A percentile compares a stretch with the other conserved stretches of the same genome.
Evolutionary conservation across 805 yeast genomes (phyloP).

Genomic region (Wickerhamiella nectarea): DNA sequence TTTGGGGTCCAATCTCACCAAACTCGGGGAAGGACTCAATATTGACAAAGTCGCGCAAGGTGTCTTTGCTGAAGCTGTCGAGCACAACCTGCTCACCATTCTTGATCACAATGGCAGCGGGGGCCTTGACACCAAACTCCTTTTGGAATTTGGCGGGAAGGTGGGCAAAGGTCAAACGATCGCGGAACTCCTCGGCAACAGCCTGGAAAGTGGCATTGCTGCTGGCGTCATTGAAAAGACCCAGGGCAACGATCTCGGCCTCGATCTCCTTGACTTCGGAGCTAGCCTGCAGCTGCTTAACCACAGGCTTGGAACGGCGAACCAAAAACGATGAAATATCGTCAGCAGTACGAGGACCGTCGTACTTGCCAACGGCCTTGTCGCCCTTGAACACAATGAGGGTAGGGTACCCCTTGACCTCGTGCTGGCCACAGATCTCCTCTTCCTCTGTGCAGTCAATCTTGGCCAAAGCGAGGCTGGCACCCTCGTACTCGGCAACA

Average conservation of each 20-base stretch:
- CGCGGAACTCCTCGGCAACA: conserved; percentile 53
- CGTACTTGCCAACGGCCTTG: conserved; percentile 45
- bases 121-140: conserved; percentile 30
- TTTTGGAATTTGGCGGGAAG: conserved; percentile 31
- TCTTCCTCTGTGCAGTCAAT: conserved; percentile 80
- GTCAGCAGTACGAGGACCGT: conserved; percentile 72
- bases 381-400: conserved; percentile 49
- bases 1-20: conserved; percentile 73
- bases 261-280: conserved; percentile 31
- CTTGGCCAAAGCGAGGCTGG: conserved; percentile 43
- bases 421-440: conserved; percentile 50
- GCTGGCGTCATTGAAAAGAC: conserved; percentile 38
- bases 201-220: conserved; percentile 45
- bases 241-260: conserved; percentile 29
- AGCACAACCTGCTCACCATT: conserved; percentile 23
- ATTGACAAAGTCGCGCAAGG: conserved; percentile 37
- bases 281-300: conserved; percentile 38
- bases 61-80: conserved; percentile 24
- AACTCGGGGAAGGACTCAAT: conserved; percentile 66
- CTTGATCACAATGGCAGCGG: conserved; percentile 36
- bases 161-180: conserved; percentile 47
- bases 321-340: conserved; percentile 68
- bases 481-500: conserved; percentile 11
- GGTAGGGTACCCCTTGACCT: conserved; percentile 73
- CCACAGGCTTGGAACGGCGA: conserved; percentile 71